Evolutionary conservation across 768 basidiomycete genomes (phyloP), one percentile per base, ranked within the genome.

Genomic region (Leccinum obscurum): DNA sequence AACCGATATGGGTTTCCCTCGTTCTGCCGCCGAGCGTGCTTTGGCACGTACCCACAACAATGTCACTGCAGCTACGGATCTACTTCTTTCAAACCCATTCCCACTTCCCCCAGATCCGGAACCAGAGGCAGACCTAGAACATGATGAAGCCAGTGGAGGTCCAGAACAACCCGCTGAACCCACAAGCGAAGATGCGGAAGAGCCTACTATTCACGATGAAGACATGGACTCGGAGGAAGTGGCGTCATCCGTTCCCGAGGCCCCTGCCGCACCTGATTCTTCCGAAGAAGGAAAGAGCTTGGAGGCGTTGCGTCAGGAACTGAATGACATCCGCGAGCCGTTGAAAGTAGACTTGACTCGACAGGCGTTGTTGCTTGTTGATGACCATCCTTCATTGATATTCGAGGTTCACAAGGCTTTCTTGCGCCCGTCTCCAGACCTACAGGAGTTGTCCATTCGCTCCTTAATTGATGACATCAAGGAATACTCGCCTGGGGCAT

Each of bases 1-100:
- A 57, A 88, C 85, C 10, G 97, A 98, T 68, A 98, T 99, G 97
- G 97, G 97, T 51, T 99, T 98, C 79, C 86, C 90, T 37, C 86
- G 94, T n/a, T 83, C 85, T 46, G 92, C 92, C 13, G 93, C 88
- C 2, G 90, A 92, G 69, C 83, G 88, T 55, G 96, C 96, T 4
- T 78, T 99, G 41, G 74, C 81, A 20, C 90, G 95, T 11, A 87
- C 89, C 4, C 85, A 89, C 62, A 98, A 98, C 74, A 95, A 97
- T 68, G 80, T 97, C 67, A 87, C 81, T 49, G 86, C 90, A 5
- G 97, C 97, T 4, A 89, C 96, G 0, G 95, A 98, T 65, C 77
- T 91, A 4, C 81, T 99, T 1, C 78, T 99, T 14, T 82, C 85
- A 0, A 89, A 95, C 65, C 93, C 94, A 2, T 90, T 88, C 68